phyloP scores from a whole-genome alignment of 345 rosid genomes.

The Mallotus nudiflorus region DNA sequence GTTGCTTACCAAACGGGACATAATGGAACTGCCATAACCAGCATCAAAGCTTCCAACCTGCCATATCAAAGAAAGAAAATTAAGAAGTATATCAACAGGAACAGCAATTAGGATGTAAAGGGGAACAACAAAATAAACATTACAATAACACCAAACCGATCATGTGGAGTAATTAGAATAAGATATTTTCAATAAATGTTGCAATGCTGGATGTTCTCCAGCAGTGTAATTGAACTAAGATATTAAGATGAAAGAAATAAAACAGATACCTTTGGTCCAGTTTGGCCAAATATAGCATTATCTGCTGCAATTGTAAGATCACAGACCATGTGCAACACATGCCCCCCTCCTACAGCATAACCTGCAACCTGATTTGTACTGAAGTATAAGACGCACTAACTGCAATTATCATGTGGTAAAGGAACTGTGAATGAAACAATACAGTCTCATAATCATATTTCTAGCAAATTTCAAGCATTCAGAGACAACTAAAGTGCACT shows the following conservation, averaged over 20 bases:
- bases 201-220: background rate
- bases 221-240: background rate
- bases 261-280: constrained; percentile 83
- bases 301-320: constrained; percentile 95
- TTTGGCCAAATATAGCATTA: constrained; percentile 89
- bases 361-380: constrained; percentile 74
- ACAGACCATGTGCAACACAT: constrained; percentile 89
- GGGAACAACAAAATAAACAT: background rate
- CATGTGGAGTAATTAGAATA: background rate
- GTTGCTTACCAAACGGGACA: constrained; percentile 85
- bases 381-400: background rate
- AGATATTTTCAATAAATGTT: background rate
- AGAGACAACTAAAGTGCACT: background rate
- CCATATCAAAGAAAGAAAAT: background rate
- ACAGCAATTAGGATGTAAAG: background rate
- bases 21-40: constrained; percentile 93
- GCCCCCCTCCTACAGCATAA: constrained; percentile 97
- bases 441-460: background rate
- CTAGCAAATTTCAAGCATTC: background rate
- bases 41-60: constrained; percentile 99
- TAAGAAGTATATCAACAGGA: background rate
- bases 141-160: background rate
- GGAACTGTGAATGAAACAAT: background rate
- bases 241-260: background rate
- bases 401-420: background rate